These are phyloP conservation scores for Colletotrichum phormii DNA, from an alignment of 2,329 filamentous ascomycete genomes.

Conservation along the genomic window DNA sequence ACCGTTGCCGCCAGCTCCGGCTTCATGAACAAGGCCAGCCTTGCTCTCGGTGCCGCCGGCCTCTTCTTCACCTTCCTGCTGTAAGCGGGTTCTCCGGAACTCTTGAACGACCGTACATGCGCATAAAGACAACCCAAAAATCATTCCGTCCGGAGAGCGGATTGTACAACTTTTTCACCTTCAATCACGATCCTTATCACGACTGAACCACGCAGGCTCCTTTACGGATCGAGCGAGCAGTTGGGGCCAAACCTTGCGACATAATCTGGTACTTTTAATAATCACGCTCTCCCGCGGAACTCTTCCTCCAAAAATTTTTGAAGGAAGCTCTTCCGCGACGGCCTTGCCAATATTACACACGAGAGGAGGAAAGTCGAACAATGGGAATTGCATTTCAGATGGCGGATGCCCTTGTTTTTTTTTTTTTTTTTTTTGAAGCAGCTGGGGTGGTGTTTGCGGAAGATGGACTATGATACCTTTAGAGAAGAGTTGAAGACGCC, in stretches of 20 bases:
- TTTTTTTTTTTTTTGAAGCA: background rate
- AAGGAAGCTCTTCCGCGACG: constrained; percentile 12
- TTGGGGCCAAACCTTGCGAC: constrained; percentile 19
- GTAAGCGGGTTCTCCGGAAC: constrained; percentile 24
- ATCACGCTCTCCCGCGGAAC: constrained; percentile 18
- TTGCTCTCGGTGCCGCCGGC: constrained; percentile 35
- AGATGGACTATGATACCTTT: constrained; percentile 16
- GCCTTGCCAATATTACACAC: constrained; percentile 14
- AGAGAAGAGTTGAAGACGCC: constrained; percentile 3
- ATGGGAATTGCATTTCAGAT: constrained; percentile 13
- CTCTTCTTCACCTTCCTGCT: constrained; percentile 38
- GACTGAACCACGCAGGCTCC: constrained; percentile 15
- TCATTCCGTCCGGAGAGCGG: constrained; percentile 36
- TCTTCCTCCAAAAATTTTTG: background rate
- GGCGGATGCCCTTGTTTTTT: background rate
- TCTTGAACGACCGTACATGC: constrained; percentile 29
- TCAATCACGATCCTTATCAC: constrained; percentile 26
- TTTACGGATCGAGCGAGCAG: constrained; percentile 1
- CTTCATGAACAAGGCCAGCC: constrained; percentile 37
- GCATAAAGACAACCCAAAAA: constrained; percentile 14
- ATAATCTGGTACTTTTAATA: constrained; percentile 31
- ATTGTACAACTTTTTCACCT: constrained; percentile 28
- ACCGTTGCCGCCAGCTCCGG: constrained; percentile 32
- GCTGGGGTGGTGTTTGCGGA: background rate
- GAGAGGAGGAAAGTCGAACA: constrained; percentile 1